A percentile compares a stretch with the other conserved stretches of the same genome.
These are phyloP conservation scores for Fusarium buxicola DNA, from an alignment of 2,329 filamentous ascomycete genomes.

Conservation along the genomic window DNA sequence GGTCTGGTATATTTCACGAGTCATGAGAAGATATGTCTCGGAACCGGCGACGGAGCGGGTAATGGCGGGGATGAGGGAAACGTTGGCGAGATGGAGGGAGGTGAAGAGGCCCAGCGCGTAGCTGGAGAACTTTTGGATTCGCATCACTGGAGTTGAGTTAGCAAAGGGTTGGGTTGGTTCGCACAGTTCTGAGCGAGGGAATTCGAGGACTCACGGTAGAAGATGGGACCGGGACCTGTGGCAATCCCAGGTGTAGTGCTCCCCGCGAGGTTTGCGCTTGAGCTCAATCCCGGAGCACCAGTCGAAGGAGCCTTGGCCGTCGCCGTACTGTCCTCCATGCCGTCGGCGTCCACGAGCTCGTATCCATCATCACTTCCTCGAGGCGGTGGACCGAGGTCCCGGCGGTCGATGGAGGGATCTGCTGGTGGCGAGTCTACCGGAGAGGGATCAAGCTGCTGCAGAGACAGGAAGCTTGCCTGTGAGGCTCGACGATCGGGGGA, in stretches of 20 bases:
- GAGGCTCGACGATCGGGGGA: conserved; percentile 40
- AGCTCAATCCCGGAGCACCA: conserved; percentile 68
- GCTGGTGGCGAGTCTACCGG: conserved; percentile 73
- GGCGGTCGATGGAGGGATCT: conserved; percentile 53
- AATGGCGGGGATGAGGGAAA: conserved; percentile 80
- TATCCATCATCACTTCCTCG: conserved; percentile 48
- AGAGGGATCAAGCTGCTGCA: conserved; percentile 83
- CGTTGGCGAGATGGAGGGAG: conserved; percentile 82
- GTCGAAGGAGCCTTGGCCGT: conserved; percentile 58
- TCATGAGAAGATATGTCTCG: conserved; percentile 89
- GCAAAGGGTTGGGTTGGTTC: not conserved
- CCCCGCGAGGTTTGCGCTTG: conserved; percentile 46
- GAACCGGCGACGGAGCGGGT: conserved; percentile 79
- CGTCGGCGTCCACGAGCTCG: conserved; percentile 43
- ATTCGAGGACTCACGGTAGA: conserved; percentile 71
- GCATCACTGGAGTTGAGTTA: conserved; percentile 48
- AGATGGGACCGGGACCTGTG: conserved; percentile 74
- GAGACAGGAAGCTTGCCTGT: conserved; percentile 63
- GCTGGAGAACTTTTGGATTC: conserved; percentile 88
- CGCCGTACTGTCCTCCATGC: conserved; percentile 47
- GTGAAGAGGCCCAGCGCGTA: conserved; percentile 85
- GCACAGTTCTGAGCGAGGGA: not conserved
- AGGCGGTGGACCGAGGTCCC: conserved; percentile 53
- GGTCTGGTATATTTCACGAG: conserved; percentile 92
- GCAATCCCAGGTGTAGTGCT: conserved; percentile 11